Base-by-base conservation (phyloP, 2,329 filamentous ascomycete genomes). In the Calcarisporium arbuscula region DNA sequence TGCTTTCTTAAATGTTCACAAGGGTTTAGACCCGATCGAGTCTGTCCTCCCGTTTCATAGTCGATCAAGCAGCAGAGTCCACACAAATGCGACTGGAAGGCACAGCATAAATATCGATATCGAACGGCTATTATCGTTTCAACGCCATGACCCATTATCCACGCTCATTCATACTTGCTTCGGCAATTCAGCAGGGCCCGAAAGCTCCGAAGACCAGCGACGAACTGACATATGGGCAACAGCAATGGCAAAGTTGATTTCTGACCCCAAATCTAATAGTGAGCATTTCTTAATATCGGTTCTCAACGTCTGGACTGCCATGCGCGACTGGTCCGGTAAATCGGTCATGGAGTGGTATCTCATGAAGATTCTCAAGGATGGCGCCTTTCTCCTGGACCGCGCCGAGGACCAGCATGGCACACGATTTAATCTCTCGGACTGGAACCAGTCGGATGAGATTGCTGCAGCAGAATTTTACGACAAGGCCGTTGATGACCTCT, bases 341-440 rank as follows among this genome's bases (percentile, higher is more conserved):
- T 77, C 82, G 46, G 92, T 88, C 44, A 80, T 98, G 69, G 89
- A 95, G 62, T 84, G 87, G 62, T 96, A 90, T 57, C 74, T 98
- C 10, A 92, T 95, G 85, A 85, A 92, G 55, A 86, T 94, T 40
- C 74, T 98, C 20, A 86, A 95, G 60, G 85, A 94, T 49, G 92
- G 92, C 46, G 83, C 88, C 25, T 95, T 95, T 54, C 69, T 96
- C 38, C 70, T 95, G 48, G 88, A 95, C 52, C 81, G 84, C 52
- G 80, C 85, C 50, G 85, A 89, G 57, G 83, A 88, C 52, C 82
- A 86, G 49, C 73, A 83, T 42, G 76, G 80, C 22, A 79, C 80
- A 40, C 70, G 82, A 44, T 74, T 82, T 60, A 80, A 87, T 59
- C 67, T 85, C 26, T 80, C 82, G 36, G 72, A 80, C 42, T 84